phyloP scores from a whole-genome alignment of 1,284 basidiomycete species.

The Caloboletus inedulis region DNA sequence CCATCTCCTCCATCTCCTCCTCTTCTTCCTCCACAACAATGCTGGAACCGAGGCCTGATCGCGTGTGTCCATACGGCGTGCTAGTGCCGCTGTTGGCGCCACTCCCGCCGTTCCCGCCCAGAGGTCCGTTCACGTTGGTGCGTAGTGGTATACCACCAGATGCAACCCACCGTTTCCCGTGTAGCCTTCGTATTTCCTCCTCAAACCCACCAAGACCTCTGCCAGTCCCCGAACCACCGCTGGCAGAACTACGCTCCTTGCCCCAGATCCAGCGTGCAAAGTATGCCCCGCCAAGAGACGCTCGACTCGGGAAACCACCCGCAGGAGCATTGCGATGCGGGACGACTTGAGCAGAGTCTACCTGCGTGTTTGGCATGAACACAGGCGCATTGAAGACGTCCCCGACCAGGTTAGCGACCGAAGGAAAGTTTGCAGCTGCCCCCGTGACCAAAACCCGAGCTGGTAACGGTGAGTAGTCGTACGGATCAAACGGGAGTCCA shows the following conservation, averaged over 20 bases:
- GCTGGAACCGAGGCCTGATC: conserved; percentile 56
- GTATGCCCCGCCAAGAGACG: conserved; percentile 68
- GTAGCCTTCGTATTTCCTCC: conserved; percentile 67
- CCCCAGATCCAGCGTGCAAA: conserved; percentile 81
- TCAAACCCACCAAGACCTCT: conserved; percentile 62
- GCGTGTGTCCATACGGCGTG: conserved; percentile 53
- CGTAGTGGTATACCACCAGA: conserved; percentile 52
- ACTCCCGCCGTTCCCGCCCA: conserved; percentile 33
- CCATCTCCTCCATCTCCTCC: conserved; percentile 60
- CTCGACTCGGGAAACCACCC: conserved; percentile 60
- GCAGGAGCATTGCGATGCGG: conserved; percentile 74
- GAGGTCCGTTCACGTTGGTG: conserved; percentile 50
- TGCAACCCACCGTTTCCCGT: conserved; percentile 68
- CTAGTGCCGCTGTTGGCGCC: conserved; percentile 53
- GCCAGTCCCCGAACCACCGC: conserved; percentile 30
- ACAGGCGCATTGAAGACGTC: conserved; percentile 78
- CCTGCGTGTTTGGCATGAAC: conserved; percentile 65
- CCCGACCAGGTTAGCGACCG: conserved; percentile 72
- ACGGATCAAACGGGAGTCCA: conserved; percentile 71
- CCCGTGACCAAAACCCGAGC: conserved; percentile 63
- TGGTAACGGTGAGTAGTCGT: conserved; percentile 63
- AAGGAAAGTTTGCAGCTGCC: conserved; percentile 78
- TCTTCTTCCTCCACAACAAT: conserved; percentile 74
- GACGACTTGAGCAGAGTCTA: conserved; percentile 66
- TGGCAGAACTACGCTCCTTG: conserved; percentile 48